Evolutionary conservation across 306 rosid genomes (phyloP), one percentile per base, ranked within the genome.

Genomic region (Prinsepia uniflora): DNA sequence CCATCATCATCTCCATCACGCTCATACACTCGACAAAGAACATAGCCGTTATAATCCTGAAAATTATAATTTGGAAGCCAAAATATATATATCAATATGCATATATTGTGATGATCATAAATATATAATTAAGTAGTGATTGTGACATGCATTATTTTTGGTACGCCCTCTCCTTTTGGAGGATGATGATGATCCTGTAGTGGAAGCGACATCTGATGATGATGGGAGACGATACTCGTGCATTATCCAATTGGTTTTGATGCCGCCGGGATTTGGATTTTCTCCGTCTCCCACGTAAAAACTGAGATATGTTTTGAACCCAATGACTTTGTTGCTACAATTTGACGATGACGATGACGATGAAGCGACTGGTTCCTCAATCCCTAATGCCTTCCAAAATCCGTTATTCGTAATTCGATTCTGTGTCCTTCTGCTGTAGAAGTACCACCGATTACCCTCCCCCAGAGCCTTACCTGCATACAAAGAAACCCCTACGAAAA

Each of bases 401-500:
- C 97, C 98, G 69, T 81, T 94, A 47, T 43, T 65, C 5, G 89
- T 87, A 7, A 76, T 75, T 59, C 94, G 77, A 22, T 75, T 84
- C 17, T 94, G 92, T 9, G 86, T 82, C 80, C 84, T 90, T 76
- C 95, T 86, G 75, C 98, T 94, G 61, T 89, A 94, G 72, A 83
- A 94, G 75, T 89, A 94, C 98, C 97, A 89, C 67, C 86, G 89
- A 44, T 87, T 94, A 11, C 96, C 97, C 80, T 88, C 98, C 2
- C 74, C 86, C 78, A 94, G 80, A 74, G 98, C 98, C 74, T 88
- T 94, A 15, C 96, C 97, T 93, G 40, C 70, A 84, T 19, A 34
- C 13, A 54, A n/a, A 13, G 14, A 39, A 15, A 53, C 19, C 53
- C 14, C 13, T 14, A 59, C 14, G 5, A 18, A 34, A 24, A 59